Percentiles rank a stretch among this genome's conserved stretches.
phyloP scores from a whole-genome alignment of 2,329 filamentous ascomycete genomes.

The Chaetomiaceae sp. region DNA sequence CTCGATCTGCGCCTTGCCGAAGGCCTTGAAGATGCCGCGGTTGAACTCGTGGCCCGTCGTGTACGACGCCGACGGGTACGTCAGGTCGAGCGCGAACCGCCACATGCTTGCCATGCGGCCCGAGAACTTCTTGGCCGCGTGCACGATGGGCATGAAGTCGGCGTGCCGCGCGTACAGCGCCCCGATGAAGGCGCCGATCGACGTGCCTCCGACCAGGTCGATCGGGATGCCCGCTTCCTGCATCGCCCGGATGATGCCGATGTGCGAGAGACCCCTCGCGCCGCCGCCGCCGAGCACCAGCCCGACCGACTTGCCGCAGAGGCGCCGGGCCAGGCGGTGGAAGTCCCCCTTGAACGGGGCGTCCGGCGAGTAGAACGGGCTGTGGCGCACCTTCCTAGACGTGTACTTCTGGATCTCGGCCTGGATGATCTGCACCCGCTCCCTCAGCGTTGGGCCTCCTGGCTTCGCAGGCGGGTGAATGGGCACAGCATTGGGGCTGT shows the following conservation, averaged over 20 bases:
- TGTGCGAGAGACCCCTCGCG: slow-evolving; percentile 83
- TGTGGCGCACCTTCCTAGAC: slow-evolving; percentile 81
- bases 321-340: slow-evolving; percentile 78
- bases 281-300: slow-evolving; percentile 91
- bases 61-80: slow-evolving; percentile 93
- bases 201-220: slow-evolving; percentile 91
- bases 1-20: slow-evolving; percentile 94
- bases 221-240: slow-evolving; percentile 96
- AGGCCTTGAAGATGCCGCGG: slow-evolving; percentile 96
- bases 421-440: slow-evolving; percentile 87
- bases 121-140: slow-evolving; percentile 92
- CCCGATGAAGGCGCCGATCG: slow-evolving; percentile 92
- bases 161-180: slow-evolving; percentile 93
- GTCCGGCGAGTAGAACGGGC: slow-evolving; percentile 82
- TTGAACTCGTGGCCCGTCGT: slow-evolving; percentile 99
- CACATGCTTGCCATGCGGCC: slow-evolving; percentile 99
- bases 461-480: slow-evolving; percentile 68
- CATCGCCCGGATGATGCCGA: slow-evolving; percentile 88
- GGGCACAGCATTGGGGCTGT: slow-evolving; percentile 68
- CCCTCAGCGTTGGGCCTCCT: slow-evolving; percentile 80
- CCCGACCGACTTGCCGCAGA: slow-evolving; percentile 92
- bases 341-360: slow-evolving; percentile 96
- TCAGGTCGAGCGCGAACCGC: slow-evolving; percentile 94
- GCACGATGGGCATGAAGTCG: slow-evolving; percentile 94
- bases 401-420: slow-evolving; percentile 99